phyloP scores from a whole-genome alignment of 768 basidiomycete species.

The Psilocybe cyanescens region DNA sequence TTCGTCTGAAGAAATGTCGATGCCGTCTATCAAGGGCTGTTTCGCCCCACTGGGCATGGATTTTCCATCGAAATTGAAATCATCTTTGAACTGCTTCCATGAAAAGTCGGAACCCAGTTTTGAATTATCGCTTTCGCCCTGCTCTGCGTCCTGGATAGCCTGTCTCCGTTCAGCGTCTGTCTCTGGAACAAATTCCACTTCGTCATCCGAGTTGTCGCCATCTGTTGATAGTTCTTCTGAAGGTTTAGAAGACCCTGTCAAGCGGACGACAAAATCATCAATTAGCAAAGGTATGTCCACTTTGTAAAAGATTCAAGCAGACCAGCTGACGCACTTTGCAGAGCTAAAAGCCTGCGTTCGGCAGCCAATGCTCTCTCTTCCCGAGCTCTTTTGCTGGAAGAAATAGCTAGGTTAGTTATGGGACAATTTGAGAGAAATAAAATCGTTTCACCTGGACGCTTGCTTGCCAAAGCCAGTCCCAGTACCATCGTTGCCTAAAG shows the following conservation, averaged over 20 bases:
- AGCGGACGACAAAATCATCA: not conserved
- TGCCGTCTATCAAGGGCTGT: constrained; percentile 9
- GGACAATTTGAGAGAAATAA: not conserved
- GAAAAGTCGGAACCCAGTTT: constrained; percentile 40
- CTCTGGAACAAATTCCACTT: constrained; percentile 42
- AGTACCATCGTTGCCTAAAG: constrained; percentile 49
- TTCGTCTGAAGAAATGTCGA: constrained; percentile 27
- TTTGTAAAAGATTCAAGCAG: not conserved
- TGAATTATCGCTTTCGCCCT: constrained; percentile 43
- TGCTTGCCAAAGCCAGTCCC: constrained; percentile 75
- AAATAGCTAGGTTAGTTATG: not conserved
- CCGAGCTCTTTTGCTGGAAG: constrained; percentile 70
- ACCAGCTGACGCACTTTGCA: constrained; percentile 34
- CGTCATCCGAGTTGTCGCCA: constrained; percentile 35
- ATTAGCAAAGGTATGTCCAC: not conserved
- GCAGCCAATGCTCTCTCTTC: constrained; percentile 81
- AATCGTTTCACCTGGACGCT: constrained; percentile 62
- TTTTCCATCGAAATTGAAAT: constrained; percentile 48
- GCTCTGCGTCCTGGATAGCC: constrained; percentile 50
- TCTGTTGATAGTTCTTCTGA: constrained; percentile 18
- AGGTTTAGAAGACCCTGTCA: constrained; percentile 4
- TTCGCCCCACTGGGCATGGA: constrained; percentile 10
- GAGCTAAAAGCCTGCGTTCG: constrained; percentile 58
- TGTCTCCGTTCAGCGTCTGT: constrained; percentile 53
- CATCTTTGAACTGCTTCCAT: constrained; percentile 50